Base-by-base conservation (phyloP, 495 filamentous ascomycete genomes). In the Podospora anserina region DNA sequence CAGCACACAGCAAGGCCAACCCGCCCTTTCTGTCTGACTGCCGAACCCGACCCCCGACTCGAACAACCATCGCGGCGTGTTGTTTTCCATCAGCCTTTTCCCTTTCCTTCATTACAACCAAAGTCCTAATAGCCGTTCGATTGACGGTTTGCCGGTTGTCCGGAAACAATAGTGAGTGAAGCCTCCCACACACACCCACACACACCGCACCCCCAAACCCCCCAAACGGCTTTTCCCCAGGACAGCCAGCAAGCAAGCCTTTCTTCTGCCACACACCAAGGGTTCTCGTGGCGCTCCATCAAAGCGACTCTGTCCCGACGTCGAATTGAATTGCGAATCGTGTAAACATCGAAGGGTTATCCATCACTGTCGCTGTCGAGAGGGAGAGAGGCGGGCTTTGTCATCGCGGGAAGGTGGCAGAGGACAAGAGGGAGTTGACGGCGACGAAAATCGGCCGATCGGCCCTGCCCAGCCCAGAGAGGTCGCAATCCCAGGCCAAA, bases 1-100 rank as follows among this genome's bases (percentile, higher is more conserved):
- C 69, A 73, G 69, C 26, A 63, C 64, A 39, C 65, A 60, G 64
- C 28, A 44, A 70, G 63, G 70, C 67, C 61, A 66, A 69, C 68
- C 23, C 23, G 64, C 65, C 67, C 60, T 67, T 67, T 65, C 64
- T 71, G 70, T 71, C 65, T 62, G 56, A 64, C 68, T 61, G 61
- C 67, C 62, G 64, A 62, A 69, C 67, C 67, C 1, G 23, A 58
- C 30, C 30, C 30, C 30, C 30, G 30, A 58, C 23, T 13, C 23
- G 7, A 58, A 58, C 67, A 27, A 71, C 59, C 30, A 60, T 68
- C 66, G 67, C 70, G 65, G 64, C 66, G 55, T 28, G 60, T 28
- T 49, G 49, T 68, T 58, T 39, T 70, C 63, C 18, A 39, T 30
- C 23, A 23, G 1, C 23, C 7, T 67, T 65, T 68, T 27, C 63